These are phyloP conservation scores for Cladosporium sp. DNA, from an alignment of 2,329 filamentous ascomycete species.

Conservation along the genomic window DNA sequence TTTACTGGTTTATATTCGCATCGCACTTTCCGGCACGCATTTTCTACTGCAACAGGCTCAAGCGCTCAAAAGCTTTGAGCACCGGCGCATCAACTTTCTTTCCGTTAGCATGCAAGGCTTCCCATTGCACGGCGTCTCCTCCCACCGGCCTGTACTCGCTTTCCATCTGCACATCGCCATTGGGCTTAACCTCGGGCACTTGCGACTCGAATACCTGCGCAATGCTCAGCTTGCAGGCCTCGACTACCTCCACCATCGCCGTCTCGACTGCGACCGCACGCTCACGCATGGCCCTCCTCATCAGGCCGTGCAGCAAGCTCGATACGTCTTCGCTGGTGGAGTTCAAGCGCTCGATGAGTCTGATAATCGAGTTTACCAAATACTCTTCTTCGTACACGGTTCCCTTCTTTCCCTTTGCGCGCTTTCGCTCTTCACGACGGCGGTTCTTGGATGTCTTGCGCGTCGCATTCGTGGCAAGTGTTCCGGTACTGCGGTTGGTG, in stretches of 20 bases:
- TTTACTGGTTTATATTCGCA: neutral
- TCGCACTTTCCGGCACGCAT: neutral
- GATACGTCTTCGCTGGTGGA: slow-evolving; percentile 69
- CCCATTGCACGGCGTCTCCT: slow-evolving; percentile 48
- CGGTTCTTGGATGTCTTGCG: slow-evolving; percentile 86
- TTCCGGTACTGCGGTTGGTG: slow-evolving; percentile 71
- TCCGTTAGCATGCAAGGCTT: slow-evolving; percentile 41
- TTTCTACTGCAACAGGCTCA: slow-evolving; percentile 42
- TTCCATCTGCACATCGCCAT: slow-evolving; percentile 8
- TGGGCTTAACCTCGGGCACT: neutral
- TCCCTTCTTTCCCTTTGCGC: slow-evolving; percentile 90
- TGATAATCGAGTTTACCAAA: slow-evolving; percentile 79
- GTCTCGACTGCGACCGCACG: slow-evolving; percentile 75
- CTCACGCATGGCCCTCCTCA: slow-evolving; percentile 83
- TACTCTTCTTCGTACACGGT: slow-evolving; percentile 99
- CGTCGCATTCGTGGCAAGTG: slow-evolving; percentile 70
- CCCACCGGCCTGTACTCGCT: slow-evolving; percentile 38
- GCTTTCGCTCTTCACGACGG: slow-evolving; percentile 88
- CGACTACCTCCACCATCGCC: slow-evolving; percentile 72
- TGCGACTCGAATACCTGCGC: slow-evolving; percentile 66
- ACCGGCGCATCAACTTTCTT: slow-evolving; percentile 49
- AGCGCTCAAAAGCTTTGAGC: slow-evolving; percentile 51
- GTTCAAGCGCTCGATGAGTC: slow-evolving; percentile 81
- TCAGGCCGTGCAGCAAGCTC: slow-evolving; percentile 72
- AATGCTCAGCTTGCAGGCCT: slow-evolving; percentile 65